phyloP scores from a whole-genome alignment of 1,284 basidiomycete species.

The Coniferiporia weirii region DNA sequence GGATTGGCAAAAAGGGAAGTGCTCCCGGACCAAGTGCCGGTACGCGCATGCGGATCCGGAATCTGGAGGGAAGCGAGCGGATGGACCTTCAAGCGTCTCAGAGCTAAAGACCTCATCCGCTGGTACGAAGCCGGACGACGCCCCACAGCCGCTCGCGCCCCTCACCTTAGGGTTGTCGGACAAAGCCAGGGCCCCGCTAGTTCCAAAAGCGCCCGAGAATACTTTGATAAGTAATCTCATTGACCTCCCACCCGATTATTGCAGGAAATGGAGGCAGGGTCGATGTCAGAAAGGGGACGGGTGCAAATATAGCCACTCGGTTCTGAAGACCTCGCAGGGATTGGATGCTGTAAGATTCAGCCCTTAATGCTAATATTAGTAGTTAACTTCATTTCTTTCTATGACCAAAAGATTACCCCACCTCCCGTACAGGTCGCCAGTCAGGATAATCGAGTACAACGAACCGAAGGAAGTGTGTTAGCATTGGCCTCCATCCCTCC shows the following conservation, averaged over 20 bases:
- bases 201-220: not conserved
- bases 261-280: constrained; percentile 2
- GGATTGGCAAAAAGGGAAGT: not conserved
- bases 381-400: not conserved
- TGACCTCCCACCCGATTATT: not conserved
- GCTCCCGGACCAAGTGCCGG: not conserved
- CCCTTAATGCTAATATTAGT: not conserved
- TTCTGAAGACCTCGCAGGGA: not conserved
- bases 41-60: not conserved
- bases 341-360: no score
- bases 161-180: not conserved
- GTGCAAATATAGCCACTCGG: not conserved
- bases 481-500: not conserved
- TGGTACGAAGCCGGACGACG: not conserved
- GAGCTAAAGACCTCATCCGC: not conserved
- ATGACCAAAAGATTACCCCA: not conserved
- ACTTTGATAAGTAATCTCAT: not conserved
- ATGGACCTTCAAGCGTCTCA: not conserved
- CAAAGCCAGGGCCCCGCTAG: not conserved
- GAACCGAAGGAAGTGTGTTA: no score
- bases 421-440: not conserved
- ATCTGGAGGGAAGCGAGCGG: not conserved
- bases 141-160: not conserved
- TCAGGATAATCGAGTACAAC: not conserved
- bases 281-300: not conserved